Evolutionary conservation across 768 basidiomycete species (phyloP).

Genomic region (Clitopilus passeckerianus): DNA sequence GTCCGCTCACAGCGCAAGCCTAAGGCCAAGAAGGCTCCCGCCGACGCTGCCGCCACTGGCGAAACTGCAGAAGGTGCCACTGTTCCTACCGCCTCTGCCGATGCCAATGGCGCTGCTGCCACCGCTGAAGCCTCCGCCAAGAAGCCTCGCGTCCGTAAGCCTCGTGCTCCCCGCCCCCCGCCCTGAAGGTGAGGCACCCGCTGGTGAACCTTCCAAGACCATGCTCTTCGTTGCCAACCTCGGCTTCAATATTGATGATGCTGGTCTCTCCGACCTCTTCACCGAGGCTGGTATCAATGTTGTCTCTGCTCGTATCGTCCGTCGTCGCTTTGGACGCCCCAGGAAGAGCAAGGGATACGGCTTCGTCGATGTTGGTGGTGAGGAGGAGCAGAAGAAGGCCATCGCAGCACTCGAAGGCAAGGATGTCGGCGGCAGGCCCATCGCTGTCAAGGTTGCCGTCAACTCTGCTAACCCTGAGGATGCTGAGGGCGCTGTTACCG

Average conservation of each 20-base stretch:
- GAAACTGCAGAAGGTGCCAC: conserved; percentile 31
- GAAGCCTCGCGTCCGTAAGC: conserved; percentile 54
- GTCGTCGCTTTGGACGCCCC: conserved; percentile 76
- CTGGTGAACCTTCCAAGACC: conserved; percentile 83
- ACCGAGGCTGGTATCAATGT: conserved; percentile 81
- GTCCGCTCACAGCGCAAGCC: conserved; percentile 46
- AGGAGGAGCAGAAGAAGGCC: conserved; percentile 89
- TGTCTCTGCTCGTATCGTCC: conserved; percentile 84
- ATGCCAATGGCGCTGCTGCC: conserved; percentile 31
- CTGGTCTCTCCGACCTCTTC: conserved; percentile 74
- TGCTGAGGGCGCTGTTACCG: conserved; percentile 29
- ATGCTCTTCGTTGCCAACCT: conserved; percentile 98
- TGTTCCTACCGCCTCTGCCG: conserved; percentile 18
- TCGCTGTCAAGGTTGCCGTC: conserved; percentile 95
- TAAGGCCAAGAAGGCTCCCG: conserved; percentile 28
- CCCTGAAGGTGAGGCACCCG: conserved; percentile 76
- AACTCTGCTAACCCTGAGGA: conserved; percentile 68
- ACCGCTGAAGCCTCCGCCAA: conserved; percentile 33
- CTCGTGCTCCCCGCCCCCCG: conserved; percentile 58
- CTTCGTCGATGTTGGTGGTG: conserved; percentile 90
- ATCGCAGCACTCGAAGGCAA: conserved; percentile 84
- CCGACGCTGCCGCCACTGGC: conserved; percentile 4
- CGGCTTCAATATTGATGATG: conserved; percentile 90
- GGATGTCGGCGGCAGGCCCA: conserved; percentile 77
- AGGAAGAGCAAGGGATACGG: conserved; percentile 95